Percentiles rank a stretch among this genome's conserved stretches.
Conservation (phyloP, 345 rosid species). For the Carallia brachiata region DNA sequence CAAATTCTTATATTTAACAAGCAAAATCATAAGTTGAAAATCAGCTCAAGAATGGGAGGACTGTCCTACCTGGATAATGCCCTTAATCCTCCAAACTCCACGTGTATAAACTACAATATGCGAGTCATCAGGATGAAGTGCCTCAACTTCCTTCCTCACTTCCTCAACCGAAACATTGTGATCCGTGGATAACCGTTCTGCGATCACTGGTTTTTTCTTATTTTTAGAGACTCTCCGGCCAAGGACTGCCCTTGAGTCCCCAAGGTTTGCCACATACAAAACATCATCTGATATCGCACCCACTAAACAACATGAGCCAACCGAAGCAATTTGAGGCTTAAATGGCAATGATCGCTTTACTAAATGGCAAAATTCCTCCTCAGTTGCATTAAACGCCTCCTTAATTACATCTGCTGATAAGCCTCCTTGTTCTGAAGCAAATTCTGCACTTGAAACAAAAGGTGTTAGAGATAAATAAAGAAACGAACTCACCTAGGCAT, state of each 20-base stretch:
- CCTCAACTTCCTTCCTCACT: constrained; percentile 90
- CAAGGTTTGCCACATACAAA: constrained; percentile 85
- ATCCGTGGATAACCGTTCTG: constrained; percentile 91
- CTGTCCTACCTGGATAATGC: constrained; percentile 81
- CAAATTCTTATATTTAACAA: constrained; percentile 10
- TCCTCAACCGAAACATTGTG: constrained; percentile 93
- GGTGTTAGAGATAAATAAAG: neutral
- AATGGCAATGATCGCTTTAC: constrained; percentile 63
- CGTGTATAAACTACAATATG: constrained; percentile 72
- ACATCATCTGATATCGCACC: constrained; percentile 77
- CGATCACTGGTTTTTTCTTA: constrained; percentile 42
- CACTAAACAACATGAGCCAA: constrained; percentile 92
- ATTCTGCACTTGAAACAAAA: constrained; percentile 45
- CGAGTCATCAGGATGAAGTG: constrained; percentile 93
- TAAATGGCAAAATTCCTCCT: constrained; percentile 77
- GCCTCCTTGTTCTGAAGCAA: constrained; percentile 77
- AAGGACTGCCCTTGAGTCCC: constrained; percentile 95
- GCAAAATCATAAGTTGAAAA: neutral
- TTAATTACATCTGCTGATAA: constrained; percentile 74
- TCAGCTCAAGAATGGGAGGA: neutral
- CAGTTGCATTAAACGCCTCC: constrained; percentile 84
- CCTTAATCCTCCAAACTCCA: constrained; percentile 99
- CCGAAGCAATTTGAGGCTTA: constrained; percentile 85
- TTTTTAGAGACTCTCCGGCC: constrained; percentile 52
- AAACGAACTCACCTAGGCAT: neutral